A percentile compares a stretch with the other conserved stretches of the same genome.
phyloP scores from a whole-genome alignment of 1,284 basidiomycete species.

The Pseudozyma thailandica region DNA sequence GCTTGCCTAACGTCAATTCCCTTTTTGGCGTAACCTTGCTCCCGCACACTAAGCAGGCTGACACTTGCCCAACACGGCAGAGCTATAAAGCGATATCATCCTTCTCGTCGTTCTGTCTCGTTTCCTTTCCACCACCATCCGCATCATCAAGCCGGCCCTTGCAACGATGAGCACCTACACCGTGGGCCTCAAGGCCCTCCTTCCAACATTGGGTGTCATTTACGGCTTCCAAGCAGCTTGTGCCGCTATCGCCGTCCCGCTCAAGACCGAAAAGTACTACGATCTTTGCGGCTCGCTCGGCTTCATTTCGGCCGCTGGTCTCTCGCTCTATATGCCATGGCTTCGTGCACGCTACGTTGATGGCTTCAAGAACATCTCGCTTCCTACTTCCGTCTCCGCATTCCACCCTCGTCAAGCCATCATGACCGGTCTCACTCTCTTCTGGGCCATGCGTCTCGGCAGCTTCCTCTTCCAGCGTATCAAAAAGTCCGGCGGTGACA shows the following conservation, averaged over 20 bases:
- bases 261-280: slow-evolving; percentile 61
- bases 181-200: slow-evolving; percentile 48
- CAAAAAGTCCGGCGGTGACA: slow-evolving; percentile 73
- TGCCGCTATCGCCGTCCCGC: slow-evolving; percentile 43
- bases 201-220: slow-evolving; percentile 56
- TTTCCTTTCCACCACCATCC: too few relatives aligned
- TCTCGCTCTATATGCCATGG: slow-evolving; percentile 74
- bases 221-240: slow-evolving; percentile 58
- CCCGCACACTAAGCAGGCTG: too few relatives aligned
- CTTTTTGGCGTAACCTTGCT: too few relatives aligned
- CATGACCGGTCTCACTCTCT: slow-evolving; percentile 72
- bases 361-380: slow-evolving; percentile 39
- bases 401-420: slow-evolving; percentile 76
- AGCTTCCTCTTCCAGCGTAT: slow-evolving; percentile 74
- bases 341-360: slow-evolving; percentile 41
- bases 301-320: slow-evolving; percentile 75
- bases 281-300: slow-evolving; percentile 73
- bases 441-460: slow-evolving; percentile 77
- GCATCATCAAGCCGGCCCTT: too few relatives aligned
- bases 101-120: too few relatives aligned
- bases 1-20: too few relatives aligned
- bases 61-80: too few relatives aligned
- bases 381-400: slow-evolving; percentile 63
- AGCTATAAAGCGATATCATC: too few relatives aligned
- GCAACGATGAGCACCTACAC: slow-evolving; percentile 52